Base-by-base conservation (phyloP, 2,329 filamentous ascomycete genomes). In the Diaporthe aspalathi region DNA sequence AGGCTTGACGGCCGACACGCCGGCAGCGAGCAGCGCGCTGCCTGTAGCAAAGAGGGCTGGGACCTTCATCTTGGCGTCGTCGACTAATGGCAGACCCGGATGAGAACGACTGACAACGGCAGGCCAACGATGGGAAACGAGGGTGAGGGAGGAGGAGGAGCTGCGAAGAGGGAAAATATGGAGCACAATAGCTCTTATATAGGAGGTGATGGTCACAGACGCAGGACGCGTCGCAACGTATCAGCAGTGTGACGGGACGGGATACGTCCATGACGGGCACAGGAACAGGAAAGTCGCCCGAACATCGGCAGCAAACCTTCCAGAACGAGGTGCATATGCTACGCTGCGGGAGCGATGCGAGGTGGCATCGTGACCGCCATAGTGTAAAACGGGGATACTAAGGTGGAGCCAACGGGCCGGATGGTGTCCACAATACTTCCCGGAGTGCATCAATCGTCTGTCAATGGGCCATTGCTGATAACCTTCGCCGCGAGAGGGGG, bases 21-120 rank as follows among this genome's bases (percentile, higher is more conserved):
- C 74, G 70, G 73, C 69, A 20, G 75, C 76, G 75, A 79, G 75
- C 76, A 79, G 68, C 47, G 70, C 47, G 60, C 60, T 38, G 43
- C 60, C 60, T 40, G 65, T 60, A 24, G 54, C 9, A 69, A 74
- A 56, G 67, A 68, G 52, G 52, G 69, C 22, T 70, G 76, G 70
- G 47, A 73, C 75, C 76, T 76, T 79, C 78, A 79, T 79, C 75
- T 75, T 76, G 74, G 67, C 54, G 53, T 49, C 60, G 43, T 38
- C 60, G 29, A 38, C 43, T 50, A 5, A 35, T 38, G 45, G 22
- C 32, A 20, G 29, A 24, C 49, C 54, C 14, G 29, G 20, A 24
- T 32, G 35, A 43, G 11, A 24, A 35, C 12, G 9, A 53, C 27
- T 38, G 52, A 38, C 52, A n/a, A n/a, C n/a, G n/a, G n/a, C n/a